Conservation (phyloP, 768 basidiomycete species). For the Termitomyces sp. region DNA sequence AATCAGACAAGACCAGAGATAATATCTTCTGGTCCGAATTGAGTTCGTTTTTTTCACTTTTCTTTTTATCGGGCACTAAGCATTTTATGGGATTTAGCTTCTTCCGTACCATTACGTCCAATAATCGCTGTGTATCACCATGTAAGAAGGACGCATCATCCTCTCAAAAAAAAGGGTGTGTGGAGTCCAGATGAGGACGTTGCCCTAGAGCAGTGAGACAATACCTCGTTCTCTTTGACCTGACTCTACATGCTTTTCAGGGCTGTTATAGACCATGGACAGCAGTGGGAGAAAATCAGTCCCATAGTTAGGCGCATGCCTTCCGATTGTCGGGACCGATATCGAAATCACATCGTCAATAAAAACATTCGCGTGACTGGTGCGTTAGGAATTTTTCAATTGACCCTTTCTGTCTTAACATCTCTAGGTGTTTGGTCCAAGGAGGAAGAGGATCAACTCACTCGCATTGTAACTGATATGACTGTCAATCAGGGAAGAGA, state of each 20-base stretch:
- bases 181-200: constrained; percentile 69
- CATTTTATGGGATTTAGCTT: constrained; percentile 35
- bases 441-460: constrained; percentile 74
- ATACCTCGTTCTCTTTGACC: background rate
- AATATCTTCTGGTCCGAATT: constrained; percentile 77
- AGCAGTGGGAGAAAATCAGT: constrained; percentile 79
- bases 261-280: constrained; percentile 63
- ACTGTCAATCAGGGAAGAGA: constrained; percentile 68
- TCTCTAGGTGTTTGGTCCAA: constrained; percentile 63
- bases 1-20: constrained; percentile 53
- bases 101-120: constrained; percentile 67
- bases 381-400: constrained; percentile 16
- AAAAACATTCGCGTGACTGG: constrained; percentile 59
- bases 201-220: constrained; percentile 51
- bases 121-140: constrained; percentile 84
- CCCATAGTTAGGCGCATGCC: constrained; percentile 66
- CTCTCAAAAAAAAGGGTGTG: constrained; percentile 60
- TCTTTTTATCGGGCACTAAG: background rate
- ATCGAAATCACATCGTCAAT: constrained; percentile 75
- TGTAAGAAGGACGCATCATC: constrained; percentile 65
- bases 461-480: constrained; percentile 69
- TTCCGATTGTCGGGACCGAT: constrained; percentile 80
- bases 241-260: constrained; percentile 29
- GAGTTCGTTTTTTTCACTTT: constrained; percentile 46
- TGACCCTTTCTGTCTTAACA: background rate